Evolutionary conservation across 163 green algal genomes (phyloP).

Genomic region (Chlorella variabilis): DNA sequence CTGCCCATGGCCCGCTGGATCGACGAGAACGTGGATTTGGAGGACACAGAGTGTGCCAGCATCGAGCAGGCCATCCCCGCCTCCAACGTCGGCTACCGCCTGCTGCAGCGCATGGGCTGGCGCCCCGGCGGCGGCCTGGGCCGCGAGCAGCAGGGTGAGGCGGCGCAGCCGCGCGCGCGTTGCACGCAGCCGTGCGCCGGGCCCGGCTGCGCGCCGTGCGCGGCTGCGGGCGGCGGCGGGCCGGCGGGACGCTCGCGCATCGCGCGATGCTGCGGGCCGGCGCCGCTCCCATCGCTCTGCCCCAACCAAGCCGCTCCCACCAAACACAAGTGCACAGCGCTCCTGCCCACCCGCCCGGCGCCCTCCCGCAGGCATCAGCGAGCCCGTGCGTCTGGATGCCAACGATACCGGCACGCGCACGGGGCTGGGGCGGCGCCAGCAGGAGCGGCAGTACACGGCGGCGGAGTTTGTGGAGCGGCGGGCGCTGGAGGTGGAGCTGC

Average conservation of each 20-base stretch:
- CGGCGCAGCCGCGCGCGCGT: neutral
- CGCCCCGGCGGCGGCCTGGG: slow-evolving; percentile 66
- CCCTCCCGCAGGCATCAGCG: slow-evolving; percentile 66
- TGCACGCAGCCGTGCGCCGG: no score
- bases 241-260: no score
- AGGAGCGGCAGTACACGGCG: slow-evolving; percentile 66
- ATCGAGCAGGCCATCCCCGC: slow-evolving; percentile 46
- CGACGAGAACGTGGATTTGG: slow-evolving; percentile 56
- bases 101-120: slow-evolving; percentile 78
- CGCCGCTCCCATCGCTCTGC: no score
- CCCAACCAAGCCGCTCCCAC: no score
- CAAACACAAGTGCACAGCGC: neutral
- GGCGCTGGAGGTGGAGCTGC: slow-evolving; percentile 79
- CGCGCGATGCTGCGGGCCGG: no score
- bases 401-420: slow-evolving; percentile 75
- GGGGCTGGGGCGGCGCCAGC: slow-evolving; percentile 79
- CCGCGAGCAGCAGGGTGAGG: slow-evolving; percentile 28
- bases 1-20: slow-evolving; percentile 46
- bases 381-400: slow-evolving; percentile 66
- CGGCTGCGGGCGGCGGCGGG: no score
- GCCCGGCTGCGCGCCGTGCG: no score
- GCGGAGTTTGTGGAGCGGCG: slow-evolving; percentile 68
- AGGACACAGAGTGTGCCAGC: slow-evolving; percentile 37
- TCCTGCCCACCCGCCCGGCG: no score
- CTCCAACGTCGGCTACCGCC: slow-evolving; percentile 66